Conservation (phyloP, 257 asterid species). For the Lithospermum erythrorhizon region DNA sequence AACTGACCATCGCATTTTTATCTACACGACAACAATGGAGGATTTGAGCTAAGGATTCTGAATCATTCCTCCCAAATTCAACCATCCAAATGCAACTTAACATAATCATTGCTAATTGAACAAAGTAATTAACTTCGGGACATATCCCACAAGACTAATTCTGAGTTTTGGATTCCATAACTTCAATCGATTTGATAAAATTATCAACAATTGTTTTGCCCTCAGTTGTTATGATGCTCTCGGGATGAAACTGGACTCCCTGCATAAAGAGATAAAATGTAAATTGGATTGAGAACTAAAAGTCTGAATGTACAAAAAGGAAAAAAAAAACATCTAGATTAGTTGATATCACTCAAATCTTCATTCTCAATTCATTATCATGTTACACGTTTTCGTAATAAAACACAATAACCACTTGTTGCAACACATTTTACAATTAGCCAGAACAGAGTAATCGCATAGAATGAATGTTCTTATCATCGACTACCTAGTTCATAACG, state of each 20-base stretch:
- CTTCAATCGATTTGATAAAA: constrained; percentile 58
- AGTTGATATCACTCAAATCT: too few relatives aligned
- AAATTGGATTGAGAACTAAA: background rate
- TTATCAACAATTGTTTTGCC: constrained; percentile 66
- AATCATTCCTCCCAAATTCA: too few relatives aligned
- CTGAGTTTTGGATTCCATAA: constrained; percentile 45
- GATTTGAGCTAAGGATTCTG: background rate
- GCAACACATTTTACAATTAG: background rate
- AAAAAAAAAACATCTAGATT: too few relatives aligned
- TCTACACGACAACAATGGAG: background rate
- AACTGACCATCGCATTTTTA: background rate
- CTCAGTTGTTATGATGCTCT: constrained; percentile 68
- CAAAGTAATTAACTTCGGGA: background rate
- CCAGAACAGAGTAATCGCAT: background rate
- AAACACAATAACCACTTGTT: background rate
- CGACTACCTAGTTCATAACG: too few relatives aligned
- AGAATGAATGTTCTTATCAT: too few relatives aligned
- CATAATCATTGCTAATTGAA: background rate
- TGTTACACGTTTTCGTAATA: background rate
- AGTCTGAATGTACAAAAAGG: background rate
- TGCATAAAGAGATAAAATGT: constrained; percentile 19
- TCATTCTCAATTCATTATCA: background rate
- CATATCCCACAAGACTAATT: constrained; percentile 6
- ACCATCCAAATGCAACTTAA: background rate
- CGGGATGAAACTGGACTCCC: constrained; percentile 96